Percentiles rank a stretch among this genome's conserved stretches.
Evolutionary conservation across 2,329 filamentous ascomycete genomes (phyloP).

Genomic region (Colletotrichum filicis): DNA sequence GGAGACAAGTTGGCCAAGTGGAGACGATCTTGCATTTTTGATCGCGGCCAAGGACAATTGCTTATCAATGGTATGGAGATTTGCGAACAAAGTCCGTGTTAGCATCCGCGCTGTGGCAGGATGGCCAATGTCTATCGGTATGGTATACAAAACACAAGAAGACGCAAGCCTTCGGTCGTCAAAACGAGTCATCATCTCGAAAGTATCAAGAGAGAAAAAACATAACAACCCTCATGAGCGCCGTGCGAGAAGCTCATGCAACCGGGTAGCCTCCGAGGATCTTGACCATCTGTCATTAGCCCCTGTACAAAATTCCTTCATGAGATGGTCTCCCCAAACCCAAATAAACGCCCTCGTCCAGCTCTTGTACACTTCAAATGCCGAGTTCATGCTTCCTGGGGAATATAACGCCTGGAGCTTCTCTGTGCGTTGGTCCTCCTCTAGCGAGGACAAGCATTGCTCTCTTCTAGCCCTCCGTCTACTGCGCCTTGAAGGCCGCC

Average conservation of each 20-base stretch:
- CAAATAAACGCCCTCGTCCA: constrained; percentile 33
- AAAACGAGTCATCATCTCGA: constrained; percentile 17
- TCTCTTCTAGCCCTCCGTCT: constrained; percentile 50
- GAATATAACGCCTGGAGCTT: constrained; percentile 30
- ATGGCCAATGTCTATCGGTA: constrained; percentile 14
- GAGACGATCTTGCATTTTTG: too few species aligned
- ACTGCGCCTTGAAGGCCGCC: constrained; percentile 51
- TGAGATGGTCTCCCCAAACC: constrained; percentile 16
- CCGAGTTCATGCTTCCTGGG: constrained; percentile 21
- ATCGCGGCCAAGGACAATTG: neutral
- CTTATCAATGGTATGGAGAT: neutral
- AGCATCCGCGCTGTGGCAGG: constrained; percentile 11
- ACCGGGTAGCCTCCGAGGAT: constrained; percentile 6
- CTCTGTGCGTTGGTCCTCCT: constrained; percentile 11
- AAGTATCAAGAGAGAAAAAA: constrained; percentile 2
- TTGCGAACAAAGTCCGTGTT: constrained; percentile 4
- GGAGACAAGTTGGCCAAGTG: neutral
- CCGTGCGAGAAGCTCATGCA: constrained; percentile 13
- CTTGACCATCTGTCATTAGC: constrained; percentile 3
- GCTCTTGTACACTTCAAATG: constrained; percentile 27
- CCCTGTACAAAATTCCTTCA: constrained; percentile 12
- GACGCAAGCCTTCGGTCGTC: constrained; percentile 8
- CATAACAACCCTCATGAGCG: constrained; percentile 5
- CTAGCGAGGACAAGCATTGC: neutral
- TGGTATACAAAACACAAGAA: constrained; percentile 20